A percentile compares a stretch with the other conserved stretches of the same genome.
These are phyloP conservation scores for Hordeum marinum DNA, from an alignment of 176 grass and related monocot genomes.

Conservation along the genomic window DNA sequence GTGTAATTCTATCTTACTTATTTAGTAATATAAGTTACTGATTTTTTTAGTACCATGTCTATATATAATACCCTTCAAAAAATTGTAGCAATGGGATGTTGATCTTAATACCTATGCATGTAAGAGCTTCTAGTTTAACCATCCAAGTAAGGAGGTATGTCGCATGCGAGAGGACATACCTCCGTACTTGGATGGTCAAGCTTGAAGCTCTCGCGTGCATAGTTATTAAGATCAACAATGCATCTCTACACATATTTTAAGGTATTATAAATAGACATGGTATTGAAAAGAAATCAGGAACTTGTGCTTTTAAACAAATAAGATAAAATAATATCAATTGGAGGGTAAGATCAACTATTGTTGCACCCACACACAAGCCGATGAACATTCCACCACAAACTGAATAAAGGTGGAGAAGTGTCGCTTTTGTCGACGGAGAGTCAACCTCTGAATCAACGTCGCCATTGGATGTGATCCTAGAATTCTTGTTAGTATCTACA, in stretches of 20 bases:
- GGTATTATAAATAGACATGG: no score
- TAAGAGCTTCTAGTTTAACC: conserved; percentile 61
- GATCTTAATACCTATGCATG: conserved; percentile 60
- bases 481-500: background rate
- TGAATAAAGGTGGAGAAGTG: conserved; percentile 72
- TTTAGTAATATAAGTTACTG: background rate
- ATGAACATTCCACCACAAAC: conserved; percentile 82
- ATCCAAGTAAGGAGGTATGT: background rate
- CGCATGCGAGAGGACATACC: conserved; percentile 30
- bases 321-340: conserved; percentile 37
- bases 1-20: background rate
- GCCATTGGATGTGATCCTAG: conserved; percentile 35
- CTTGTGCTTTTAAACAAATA: background rate
- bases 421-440: conserved; percentile 8
- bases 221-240: conserved; percentile 47
- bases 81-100: conserved; percentile 55
- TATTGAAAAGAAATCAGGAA: no score
- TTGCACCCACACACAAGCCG: conserved; percentile 56
- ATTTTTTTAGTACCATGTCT: background rate
- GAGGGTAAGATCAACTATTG: conserved; percentile 47
- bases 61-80: background rate
- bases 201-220: conserved; percentile 60
- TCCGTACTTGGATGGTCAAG: conserved; percentile 65
- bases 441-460: conserved; percentile 5
- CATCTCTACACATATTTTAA: no score